A percentile compares a stretch with the other conserved stretches of the same genome.
Conservation (phyloP, 176 grass and related monocot genomes). For the Oryza punctata region DNA sequence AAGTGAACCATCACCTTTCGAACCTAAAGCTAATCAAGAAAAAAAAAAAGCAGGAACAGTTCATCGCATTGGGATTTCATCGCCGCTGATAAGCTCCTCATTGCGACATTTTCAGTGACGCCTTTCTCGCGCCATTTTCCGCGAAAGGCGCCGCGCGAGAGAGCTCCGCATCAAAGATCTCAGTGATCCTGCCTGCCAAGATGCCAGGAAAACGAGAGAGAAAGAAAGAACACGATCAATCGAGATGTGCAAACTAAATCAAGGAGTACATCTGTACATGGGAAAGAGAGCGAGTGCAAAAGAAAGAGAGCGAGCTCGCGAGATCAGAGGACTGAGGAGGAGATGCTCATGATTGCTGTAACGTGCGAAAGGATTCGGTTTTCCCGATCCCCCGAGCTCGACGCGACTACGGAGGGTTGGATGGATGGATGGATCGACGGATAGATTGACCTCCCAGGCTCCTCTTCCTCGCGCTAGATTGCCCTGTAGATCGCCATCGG, state of each 20-base stretch:
- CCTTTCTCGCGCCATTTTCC: slow-evolving; percentile 39
- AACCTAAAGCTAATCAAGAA: slow-evolving; percentile 1
- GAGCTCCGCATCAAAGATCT: slow-evolving; percentile 6
- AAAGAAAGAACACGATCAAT: slow-evolving; percentile 1
- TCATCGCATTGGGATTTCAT: neutral
- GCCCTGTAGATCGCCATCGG: slow-evolving; percentile 1
- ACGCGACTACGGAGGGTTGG: slow-evolving; percentile 3
- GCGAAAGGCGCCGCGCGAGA: slow-evolving; percentile 35
- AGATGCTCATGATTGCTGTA: slow-evolving; percentile 51
- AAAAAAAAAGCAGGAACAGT: neutral
- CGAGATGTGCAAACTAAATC: neutral
- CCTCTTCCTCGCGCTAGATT: neutral
- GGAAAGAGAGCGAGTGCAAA: slow-evolving; percentile 9
- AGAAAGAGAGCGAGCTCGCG: slow-evolving; percentile 5
- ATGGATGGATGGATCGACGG: neutral
- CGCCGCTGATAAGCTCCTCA: neutral
- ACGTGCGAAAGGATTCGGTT: slow-evolving; percentile 47
- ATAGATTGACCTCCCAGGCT: neutral
- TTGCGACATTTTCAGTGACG: neutral
- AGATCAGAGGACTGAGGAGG: neutral
- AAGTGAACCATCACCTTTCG: neutral
- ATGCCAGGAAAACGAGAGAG: neutral
- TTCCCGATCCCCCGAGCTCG: slow-evolving; percentile 50
- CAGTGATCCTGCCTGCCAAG: slow-evolving; percentile 8
- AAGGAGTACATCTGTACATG: neutral